A percentile compares a stretch with the other conserved stretches of the same genome.
Evolutionary conservation across 345 rosid genomes (phyloP).

Genomic region (Populus euphratica): DNA sequence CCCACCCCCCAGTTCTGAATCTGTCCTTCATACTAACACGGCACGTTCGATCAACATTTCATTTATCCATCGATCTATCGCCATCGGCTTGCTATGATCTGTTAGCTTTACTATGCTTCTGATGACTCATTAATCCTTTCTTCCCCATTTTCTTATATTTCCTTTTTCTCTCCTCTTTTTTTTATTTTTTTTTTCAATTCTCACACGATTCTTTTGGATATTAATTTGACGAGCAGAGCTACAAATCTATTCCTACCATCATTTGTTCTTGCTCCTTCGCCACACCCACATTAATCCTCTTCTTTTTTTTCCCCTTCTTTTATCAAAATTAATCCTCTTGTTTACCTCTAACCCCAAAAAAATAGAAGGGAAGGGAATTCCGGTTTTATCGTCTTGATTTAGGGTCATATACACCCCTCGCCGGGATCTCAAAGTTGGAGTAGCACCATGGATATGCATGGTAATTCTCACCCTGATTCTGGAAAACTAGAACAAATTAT

Average conservation of each 20-base stretch:
- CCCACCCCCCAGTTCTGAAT: neutral
- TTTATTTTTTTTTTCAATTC: neutral
- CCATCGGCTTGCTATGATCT: neutral
- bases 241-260: neutral
- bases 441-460: conserved; percentile 41
- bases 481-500: conserved; percentile 70
- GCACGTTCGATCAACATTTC: neutral
- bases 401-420: neutral
- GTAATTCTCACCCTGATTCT: conserved; percentile 30
- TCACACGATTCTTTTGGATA: neutral
- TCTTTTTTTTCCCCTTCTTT: neutral
- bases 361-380: neutral
- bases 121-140: neutral
- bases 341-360: neutral
- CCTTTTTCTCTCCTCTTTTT: neutral
- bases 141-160: neutral
- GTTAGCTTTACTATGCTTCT: neutral
- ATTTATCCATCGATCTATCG: neutral
- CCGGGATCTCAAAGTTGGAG: neutral
- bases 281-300: neutral
- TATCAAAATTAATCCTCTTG: neutral
- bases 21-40: neutral
- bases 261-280: neutral
- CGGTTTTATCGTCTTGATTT: neutral
- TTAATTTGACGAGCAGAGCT: neutral